A percentile compares a stretch with the other conserved stretches of the same genome.
Conservation (phyloP, 345 rosid species). For the Eucalyptus grandis region DNA sequence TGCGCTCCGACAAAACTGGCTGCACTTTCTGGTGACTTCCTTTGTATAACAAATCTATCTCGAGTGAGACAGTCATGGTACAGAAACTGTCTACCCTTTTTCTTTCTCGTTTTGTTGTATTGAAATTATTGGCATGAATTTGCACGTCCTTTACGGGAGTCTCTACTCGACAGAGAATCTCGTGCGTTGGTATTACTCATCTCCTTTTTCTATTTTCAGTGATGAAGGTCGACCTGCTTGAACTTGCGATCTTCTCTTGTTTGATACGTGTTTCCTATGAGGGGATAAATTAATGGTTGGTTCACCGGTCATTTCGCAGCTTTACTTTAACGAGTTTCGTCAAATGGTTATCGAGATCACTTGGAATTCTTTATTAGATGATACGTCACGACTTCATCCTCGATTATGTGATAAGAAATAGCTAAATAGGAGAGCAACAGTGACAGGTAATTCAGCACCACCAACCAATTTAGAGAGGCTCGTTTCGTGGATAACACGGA, state of each 20-base stretch:
- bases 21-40: neutral
- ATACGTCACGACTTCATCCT: neutral
- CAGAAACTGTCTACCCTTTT: neutral
- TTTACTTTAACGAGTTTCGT: neutral
- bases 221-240: neutral
- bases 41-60: neutral
- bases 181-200: neutral
- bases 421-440: neutral
- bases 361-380: neutral
- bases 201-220: neutral
- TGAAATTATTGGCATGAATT: neutral
- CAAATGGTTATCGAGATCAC: neutral
- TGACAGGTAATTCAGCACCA: neutral
- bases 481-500: neutral
- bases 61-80: neutral
- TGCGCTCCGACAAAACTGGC: neutral
- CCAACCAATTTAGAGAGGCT: neutral
- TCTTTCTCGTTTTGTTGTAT: neutral
- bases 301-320: neutral
- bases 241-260: neutral
- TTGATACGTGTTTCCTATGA: neutral
- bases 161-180: neutral
- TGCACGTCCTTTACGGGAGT: neutral
- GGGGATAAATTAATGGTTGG: neutral
- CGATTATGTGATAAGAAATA: neutral